These are phyloP conservation scores for Leccinellum albellum DNA, from an alignment of 768 basidiomycete genomes.

Conservation along the genomic window DNA sequence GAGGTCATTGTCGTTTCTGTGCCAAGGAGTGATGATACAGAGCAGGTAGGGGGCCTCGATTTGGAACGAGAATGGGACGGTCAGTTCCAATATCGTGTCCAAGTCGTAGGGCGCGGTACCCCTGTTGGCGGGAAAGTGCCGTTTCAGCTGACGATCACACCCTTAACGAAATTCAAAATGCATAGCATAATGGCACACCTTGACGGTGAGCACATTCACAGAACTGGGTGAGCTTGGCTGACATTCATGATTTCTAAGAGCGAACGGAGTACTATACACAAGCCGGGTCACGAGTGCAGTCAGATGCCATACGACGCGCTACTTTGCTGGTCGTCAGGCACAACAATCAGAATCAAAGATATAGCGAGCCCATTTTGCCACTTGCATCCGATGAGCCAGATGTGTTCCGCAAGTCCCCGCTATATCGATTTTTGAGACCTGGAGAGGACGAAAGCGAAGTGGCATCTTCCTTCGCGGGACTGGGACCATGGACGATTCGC, in stretches of 20 bases:
- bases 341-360: conserved; percentile 37
- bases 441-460: conserved; percentile 53
- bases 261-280: conserved; percentile 77
- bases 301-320: conserved; percentile 60
- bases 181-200: conserved; percentile 68
- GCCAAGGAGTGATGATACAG: conserved; percentile 46
- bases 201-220: conserved; percentile 62
- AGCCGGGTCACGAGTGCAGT: conserved; percentile 61
- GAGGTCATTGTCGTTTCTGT: conserved; percentile 74
- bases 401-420: conserved; percentile 62
- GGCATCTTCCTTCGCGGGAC: conserved; percentile 62
- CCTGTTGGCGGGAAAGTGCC: conserved; percentile 82
- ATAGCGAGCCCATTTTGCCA: conserved; percentile 67
- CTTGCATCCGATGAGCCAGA: conserved; percentile 66
- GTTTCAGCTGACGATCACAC: conserved; percentile 75
- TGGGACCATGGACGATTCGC: conserved; percentile 86
- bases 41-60: conserved; percentile 74
- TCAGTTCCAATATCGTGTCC: conserved; percentile 78
- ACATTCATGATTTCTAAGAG: conserved; percentile 43
- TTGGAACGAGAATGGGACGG: conserved; percentile 90
- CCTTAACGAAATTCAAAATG: conserved; percentile 78
- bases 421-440: conserved; percentile 47
- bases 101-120: conserved; percentile 70
- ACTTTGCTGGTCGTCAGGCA: conserved; percentile 61
- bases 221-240: not conserved